These are phyloP conservation scores for Lepidium didymum DNA, from an alignment of 345 rosid species.

Conservation along the genomic window DNA sequence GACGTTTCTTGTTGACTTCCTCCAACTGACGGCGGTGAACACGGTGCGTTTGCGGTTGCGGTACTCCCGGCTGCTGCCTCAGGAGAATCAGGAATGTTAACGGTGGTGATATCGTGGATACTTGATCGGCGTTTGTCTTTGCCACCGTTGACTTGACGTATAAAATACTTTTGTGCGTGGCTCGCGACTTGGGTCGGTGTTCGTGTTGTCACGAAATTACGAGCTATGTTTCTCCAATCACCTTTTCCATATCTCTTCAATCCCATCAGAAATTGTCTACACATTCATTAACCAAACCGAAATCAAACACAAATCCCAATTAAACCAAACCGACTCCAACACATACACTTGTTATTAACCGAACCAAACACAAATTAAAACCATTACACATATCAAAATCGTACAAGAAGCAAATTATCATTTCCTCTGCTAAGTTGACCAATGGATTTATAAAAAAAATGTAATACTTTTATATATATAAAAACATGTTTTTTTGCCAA, in stretches of 20 bases:
- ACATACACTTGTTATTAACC: background rate
- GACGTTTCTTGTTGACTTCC: conserved; percentile 26
- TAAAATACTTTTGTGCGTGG: conserved; percentile 98
- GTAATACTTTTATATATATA: background rate
- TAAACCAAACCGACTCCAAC: background rate
- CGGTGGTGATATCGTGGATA: conserved; percentile 93
- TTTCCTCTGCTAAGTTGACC: background rate
- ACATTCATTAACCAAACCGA: background rate
- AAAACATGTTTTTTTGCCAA: background rate
- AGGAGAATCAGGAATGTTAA: conserved; percentile 45
- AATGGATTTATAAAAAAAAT: background rate
- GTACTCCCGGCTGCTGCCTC: conserved; percentile 36
- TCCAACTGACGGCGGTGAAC: conserved; percentile 29
- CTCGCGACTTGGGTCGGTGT: conserved; percentile 99
- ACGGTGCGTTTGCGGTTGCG: conserved; percentile 35
- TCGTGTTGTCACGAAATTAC: conserved; percentile 74
- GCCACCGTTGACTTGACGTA: conserved; percentile 83
- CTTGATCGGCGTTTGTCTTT: conserved; percentile 96
- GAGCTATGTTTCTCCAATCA: conserved; percentile 96
- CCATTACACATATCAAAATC: background rate
- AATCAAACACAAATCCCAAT: background rate
- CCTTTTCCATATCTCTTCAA: conserved; percentile 94
- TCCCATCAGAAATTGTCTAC: conserved; percentile 90
- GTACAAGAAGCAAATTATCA: background rate
- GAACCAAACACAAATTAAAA: background rate